Evolutionary conservation across 2,329 filamentous ascomycete species (phyloP), one percentile per base, ranked within the genome.

Genomic region (Hymenoscyphus albidus): DNA sequence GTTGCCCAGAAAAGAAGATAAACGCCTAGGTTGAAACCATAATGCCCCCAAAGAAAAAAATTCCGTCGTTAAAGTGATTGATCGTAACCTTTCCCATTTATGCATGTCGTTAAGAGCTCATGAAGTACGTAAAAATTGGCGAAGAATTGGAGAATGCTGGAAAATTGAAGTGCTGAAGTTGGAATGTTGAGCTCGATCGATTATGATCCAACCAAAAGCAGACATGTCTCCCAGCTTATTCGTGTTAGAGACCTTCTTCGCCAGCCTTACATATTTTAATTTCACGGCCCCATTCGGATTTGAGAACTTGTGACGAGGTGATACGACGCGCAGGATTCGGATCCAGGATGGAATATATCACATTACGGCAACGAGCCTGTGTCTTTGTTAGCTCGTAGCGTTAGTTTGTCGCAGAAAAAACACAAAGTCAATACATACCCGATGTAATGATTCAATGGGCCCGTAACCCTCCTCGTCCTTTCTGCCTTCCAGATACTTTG

Each of bases 281-380:
- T 78, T 97, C 94, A 71, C 95, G 91, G 71, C 95, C 93, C 95
- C 95, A 99, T 81, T 99, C 95, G 4, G 94, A 98, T 79, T 97
- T 97, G 74, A 99, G 87, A 64, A 98, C 92, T 80, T 99, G 95
- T 51, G 93, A 94, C 65, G 95, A 94, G 38, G 93, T 97, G 76
- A 99, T 94, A 72, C 95, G 92, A 69, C 95, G 90, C 64, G 86
- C 86, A 32, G 95, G 93, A 76, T 97, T 97, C 38, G 95, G 95
- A 75, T 99, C 95, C 57, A 99, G 85, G 69, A 99, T 97, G 27
- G 93, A 98, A 80, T 99, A 99, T 76, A 99, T 97, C 73, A 99
- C 95, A 73, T 99, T 99, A 68, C 95, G 91, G 79, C 95, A 99
- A 73, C 94, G 92, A 71, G 93, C 93, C 94, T 98, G 70, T 60